phyloP scores from a whole-genome alignment of 768 basidiomycete genomes.

The Mycena venus region DNA sequence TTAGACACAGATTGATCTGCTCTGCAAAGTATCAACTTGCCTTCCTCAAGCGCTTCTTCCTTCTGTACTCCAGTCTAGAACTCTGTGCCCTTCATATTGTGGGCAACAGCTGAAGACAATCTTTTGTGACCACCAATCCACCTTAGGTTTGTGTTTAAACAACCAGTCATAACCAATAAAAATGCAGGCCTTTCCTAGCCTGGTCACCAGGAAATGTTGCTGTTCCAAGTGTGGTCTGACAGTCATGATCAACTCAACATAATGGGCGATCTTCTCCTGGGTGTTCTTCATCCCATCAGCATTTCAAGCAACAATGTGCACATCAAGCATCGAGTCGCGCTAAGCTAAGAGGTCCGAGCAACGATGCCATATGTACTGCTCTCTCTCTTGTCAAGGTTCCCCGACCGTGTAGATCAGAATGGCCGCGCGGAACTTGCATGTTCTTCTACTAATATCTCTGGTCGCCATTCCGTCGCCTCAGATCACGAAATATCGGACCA shows the following conservation, averaged over 20 bases:
- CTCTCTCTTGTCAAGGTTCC: no score
- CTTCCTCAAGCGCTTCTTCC: conserved; percentile 6
- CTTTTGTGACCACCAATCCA: conserved; percentile 31
- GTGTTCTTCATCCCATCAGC: conserved; percentile 36
- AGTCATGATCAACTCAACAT: conserved; percentile 34
- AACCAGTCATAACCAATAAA: conserved; percentile 43
- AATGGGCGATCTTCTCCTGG: conserved; percentile 32
- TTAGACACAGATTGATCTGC: background rate
- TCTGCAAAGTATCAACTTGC: conserved; percentile 8
- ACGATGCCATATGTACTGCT: no score
- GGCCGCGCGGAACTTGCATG: no score
- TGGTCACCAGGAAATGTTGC: conserved; percentile 36
- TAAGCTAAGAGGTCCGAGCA: no score
- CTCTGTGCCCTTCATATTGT: background rate
- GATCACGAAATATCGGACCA: background rate
- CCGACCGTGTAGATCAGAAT: background rate
- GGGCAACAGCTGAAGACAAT: conserved; percentile 28
- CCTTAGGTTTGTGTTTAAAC: conserved; percentile 34
- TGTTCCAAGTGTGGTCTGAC: conserved; percentile 37
- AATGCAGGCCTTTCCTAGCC: conserved; percentile 32
- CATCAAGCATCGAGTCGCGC: no score
- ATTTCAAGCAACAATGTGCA: conserved; percentile 21
- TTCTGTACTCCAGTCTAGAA: background rate
- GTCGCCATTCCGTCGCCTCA: background rate
- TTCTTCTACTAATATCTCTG: background rate